Percentiles rank a stretch among this genome's conserved stretches.
Conservation (phyloP, 2,329 filamentous ascomycete species). For the Bipolaris sorokiniana region DNA sequence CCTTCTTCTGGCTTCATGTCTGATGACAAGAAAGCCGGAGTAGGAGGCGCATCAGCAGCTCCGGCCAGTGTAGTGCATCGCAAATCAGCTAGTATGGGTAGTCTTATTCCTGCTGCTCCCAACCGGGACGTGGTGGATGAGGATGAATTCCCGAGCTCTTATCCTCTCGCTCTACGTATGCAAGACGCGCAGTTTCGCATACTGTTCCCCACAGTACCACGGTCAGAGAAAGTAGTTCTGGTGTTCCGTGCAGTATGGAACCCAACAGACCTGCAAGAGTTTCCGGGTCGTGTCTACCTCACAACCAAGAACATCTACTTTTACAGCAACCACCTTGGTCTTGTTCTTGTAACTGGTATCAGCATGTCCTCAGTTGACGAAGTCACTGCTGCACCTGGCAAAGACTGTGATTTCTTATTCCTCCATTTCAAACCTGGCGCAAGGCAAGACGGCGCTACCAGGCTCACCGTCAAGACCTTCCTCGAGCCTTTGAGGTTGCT, state of each 20-base stretch:
- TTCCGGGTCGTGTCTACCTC: slow-evolving; percentile 85
- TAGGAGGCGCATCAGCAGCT: slow-evolving; percentile 17
- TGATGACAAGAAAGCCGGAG: slow-evolving; percentile 24
- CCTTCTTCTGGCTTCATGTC: slow-evolving; percentile 28
- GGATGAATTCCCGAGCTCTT: slow-evolving; percentile 72
- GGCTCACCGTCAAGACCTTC: slow-evolving; percentile 90
- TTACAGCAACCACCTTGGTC: slow-evolving; percentile 91
- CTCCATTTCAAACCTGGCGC: slow-evolving; percentile 74
- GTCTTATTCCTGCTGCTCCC: slow-evolving; percentile 29
- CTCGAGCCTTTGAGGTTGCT: slow-evolving; percentile 84
- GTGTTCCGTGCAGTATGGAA: slow-evolving; percentile 95
- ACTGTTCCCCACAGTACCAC: slow-evolving; percentile 80
- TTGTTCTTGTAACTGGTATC: slow-evolving; percentile 82
- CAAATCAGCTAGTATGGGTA: slow-evolving; percentile 63
- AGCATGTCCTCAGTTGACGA: slow-evolving; percentile 79
- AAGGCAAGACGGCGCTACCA: slow-evolving; percentile 68
- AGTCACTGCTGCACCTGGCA: slow-evolving; percentile 86
- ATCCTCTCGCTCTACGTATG: slow-evolving; percentile 79
- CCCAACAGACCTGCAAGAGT: slow-evolving; percentile 74
- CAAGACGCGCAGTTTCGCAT: slow-evolving; percentile 95
- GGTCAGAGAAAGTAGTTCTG: slow-evolving; percentile 81
- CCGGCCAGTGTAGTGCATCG: slow-evolving; percentile 51
- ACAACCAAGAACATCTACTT: slow-evolving; percentile 91
- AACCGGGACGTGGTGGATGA: slow-evolving; percentile 27
- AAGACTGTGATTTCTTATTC: slow-evolving; percentile 91